Base-by-base conservation (phyloP, 2,329 filamentous ascomycete species). In the Claviceps lovelessii region DNA sequence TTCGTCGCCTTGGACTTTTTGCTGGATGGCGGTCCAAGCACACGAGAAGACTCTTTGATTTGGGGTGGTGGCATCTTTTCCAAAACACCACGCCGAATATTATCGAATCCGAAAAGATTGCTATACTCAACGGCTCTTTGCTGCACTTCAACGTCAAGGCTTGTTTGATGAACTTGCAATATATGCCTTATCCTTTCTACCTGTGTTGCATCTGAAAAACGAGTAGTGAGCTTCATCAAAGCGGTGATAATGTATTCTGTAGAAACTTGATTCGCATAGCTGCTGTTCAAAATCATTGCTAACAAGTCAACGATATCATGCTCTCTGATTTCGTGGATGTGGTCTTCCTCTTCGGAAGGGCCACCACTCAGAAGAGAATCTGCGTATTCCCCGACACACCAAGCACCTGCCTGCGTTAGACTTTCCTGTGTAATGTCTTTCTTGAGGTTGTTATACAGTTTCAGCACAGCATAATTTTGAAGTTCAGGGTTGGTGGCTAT, bases 401-500 rank as follows among this genome's bases (percentile, higher is more conserved):
- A 98, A 7, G 93, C 86, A 42, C 88, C 93, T 51, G 91, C 90
- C 58, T 97, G 80, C 9, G 90, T 96, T 59, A 98, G 73, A 59
- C 90, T 94, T 70, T 98, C 94, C 68, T 98, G 93, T 2, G 91
- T 96, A 62, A 98, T 96, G 63, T 98, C 93, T 61, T 95, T 93
- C 69, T 93, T 95, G 54, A 98, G 74, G 58, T 86, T 87, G 23
- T 84, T 77, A 68, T 96, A 98, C 7, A 98, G 76, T 69, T 97
- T 98, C 66, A 96, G 93, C 5, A 91, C 91, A 1, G 90, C 90
- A 66, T 98, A 98, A 0, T 90, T 95, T 69, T 98, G 93, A 44
- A 97, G 76, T 62, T 98, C 93, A 0, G 90, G 85, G 0, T 90
- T 95, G 0, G 91, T 97, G 15, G 93, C 93, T 59, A 98, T 91